phyloP scores from a whole-genome alignment of 768 basidiomycete genomes.

The Naganishia friedmannii region DNA sequence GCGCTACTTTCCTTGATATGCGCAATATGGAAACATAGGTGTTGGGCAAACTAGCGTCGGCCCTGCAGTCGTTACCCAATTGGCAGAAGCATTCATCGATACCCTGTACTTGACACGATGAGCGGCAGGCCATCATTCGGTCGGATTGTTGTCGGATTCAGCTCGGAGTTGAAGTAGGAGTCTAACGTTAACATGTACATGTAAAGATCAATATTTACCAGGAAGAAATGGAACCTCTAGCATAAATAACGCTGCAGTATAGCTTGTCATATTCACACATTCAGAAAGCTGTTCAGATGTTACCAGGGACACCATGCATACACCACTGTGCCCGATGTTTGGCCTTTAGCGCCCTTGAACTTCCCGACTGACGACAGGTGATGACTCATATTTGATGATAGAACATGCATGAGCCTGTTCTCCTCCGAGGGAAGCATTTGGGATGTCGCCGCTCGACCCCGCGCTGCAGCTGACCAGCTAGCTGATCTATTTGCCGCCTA shows the following conservation, averaged over 20 bases:
- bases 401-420: neutral
- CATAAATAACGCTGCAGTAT: no score
- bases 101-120: slow-evolving; percentile 1
- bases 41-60: slow-evolving; percentile 80
- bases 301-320: no score
- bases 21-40: slow-evolving; percentile 55
- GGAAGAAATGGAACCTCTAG: no score
- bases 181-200: no score
- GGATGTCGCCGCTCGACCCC: no score
- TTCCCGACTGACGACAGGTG: neutral
- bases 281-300: no score
- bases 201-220: no score
- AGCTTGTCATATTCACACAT: no score
- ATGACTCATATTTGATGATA: neutral
- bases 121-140: neutral
- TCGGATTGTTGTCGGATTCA: neutral
- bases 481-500: no score
- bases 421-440: neutral
- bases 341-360: neutral
- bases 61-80: slow-evolving; percentile 70
- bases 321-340: neutral
- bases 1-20: neutral
- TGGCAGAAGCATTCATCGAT: slow-evolving; percentile 58
- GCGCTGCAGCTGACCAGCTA: no score
- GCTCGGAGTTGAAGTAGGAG: neutral